A percentile compares a stretch with the other conserved stretches of the same genome.
phyloP scores from a whole-genome alignment of 2,329 filamentous ascomycete species.

The Hymenotorrendiella dingleyae region DNA sequence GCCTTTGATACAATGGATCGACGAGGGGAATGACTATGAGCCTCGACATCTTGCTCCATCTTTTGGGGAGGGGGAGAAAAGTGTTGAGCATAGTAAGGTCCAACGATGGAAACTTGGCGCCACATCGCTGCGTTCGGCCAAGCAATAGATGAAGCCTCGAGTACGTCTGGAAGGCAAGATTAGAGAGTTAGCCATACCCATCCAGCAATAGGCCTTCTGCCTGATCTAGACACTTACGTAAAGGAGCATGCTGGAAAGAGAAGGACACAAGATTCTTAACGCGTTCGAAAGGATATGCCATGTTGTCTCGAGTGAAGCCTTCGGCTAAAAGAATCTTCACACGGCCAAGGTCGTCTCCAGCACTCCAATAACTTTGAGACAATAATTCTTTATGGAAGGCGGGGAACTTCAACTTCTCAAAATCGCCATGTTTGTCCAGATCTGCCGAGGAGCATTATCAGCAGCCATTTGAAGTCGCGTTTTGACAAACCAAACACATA shows the following conservation, averaged over 20 bases:
- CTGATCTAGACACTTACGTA: conserved; percentile 62
- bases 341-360: conserved; percentile 64
- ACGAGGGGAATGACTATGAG: conserved; percentile 58
- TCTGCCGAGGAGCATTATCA: conserved; percentile 12
- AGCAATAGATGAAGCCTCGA: conserved; percentile 68
- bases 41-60: conserved; percentile 42
- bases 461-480: conserved; percentile 7
- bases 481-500: conserved; percentile 23
- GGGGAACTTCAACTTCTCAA: conserved; percentile 64
- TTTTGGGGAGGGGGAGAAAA: conserved; percentile 31
- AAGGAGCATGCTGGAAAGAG: conserved; percentile 78
- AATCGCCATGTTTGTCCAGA: conserved; percentile 41
- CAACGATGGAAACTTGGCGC: conserved; percentile 41
- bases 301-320: conserved; percentile 52
- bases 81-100: conserved; percentile 25
- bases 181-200: no score
- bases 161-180: conserved; percentile 49
- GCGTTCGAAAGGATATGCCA: conserved; percentile 52
- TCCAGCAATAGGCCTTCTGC: no score
- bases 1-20: conserved; percentile 21
- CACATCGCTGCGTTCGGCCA: conserved; percentile 75
- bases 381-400: conserved; percentile 64
- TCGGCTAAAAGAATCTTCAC: conserved; percentile 75
- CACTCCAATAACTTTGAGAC: conserved; percentile 64
- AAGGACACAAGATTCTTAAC: conserved; percentile 71